Conservation (phyloP, 2,329 filamentous ascomycete genomes). For the Pseudogymnoascus sp. region DNA sequence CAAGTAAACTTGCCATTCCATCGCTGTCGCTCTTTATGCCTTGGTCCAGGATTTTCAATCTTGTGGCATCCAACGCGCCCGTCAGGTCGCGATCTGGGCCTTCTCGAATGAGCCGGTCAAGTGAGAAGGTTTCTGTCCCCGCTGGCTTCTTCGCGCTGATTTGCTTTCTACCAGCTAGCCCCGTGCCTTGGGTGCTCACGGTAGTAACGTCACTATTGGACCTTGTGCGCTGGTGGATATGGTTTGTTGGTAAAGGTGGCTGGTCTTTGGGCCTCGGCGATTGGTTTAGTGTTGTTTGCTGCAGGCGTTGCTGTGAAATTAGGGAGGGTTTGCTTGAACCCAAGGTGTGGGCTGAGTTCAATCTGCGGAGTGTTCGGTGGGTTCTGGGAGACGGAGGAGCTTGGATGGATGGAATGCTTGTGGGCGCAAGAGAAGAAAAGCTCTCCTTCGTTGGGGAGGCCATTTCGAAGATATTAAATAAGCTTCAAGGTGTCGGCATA, state of each 20-base stretch:
- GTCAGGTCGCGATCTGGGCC: conserved; percentile 62
- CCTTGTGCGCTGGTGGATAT: conserved; percentile 44
- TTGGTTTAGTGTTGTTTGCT: conserved; percentile 28
- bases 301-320: conserved; percentile 53
- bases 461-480: neutral
- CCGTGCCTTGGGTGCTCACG: conserved; percentile 30
- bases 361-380: conserved; percentile 59
- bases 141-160: conserved; percentile 38
- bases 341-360: conserved; percentile 67
- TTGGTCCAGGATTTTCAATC: conserved; percentile 65
- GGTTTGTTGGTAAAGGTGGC: conserved; percentile 22
- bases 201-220: conserved; percentile 64
- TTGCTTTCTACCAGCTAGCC: conserved; percentile 35
- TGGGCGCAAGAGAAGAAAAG: conserved; percentile 21
- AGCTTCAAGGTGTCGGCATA: conserved; percentile 1
- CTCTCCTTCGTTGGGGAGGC: conserved; percentile 23
- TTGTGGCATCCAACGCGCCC: conserved; percentile 59
- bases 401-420: conserved; percentile 38
- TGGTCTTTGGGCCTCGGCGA: conserved; percentile 15
- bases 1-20: conserved; percentile 57
- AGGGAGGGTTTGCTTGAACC: conserved; percentile 47
- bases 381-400: conserved; percentile 54
- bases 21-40: conserved; percentile 70
- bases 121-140: conserved; percentile 46
- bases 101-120: conserved; percentile 72